Base-by-base conservation (phyloP, 306 rosid genomes). In the Spatholobus suberectus region DNA sequence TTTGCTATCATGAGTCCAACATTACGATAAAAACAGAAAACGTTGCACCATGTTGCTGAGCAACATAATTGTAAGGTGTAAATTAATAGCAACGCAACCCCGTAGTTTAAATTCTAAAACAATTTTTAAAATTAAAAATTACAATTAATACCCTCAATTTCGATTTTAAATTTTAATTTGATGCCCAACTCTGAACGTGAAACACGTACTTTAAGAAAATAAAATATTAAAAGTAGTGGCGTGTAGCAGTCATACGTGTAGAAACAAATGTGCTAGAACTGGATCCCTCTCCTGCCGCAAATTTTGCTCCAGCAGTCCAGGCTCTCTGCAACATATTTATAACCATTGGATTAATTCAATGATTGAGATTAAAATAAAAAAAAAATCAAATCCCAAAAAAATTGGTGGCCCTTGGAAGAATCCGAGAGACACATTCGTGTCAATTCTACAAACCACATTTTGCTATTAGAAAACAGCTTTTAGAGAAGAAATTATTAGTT, bases 1-100 rank as follows among this genome's bases (percentile, higher is more conserved):
- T n/a, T n/a, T n/a, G n/a, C n/a, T 57, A 70, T 85, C 65, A 76
- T 70, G 58, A 59, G 44, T 26, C 57, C 40, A 76, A 71, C 66
- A 63, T 70, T 70, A 85, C 37, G 62, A 55, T 61, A 34, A 41
- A 69, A 54, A 47, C 6, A 69, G 52, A n/a, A 55, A 59, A 55
- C 21, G 46, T 63, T 72, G 29, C 12, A 21, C n/a, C 77, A 41
- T 41, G 15, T 76, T 70, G 82, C 71, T 35, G 13, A 70, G 58
- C n/a, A 71, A 9, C 76, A 78, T 71, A 51, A 57, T 41, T 80
- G 78, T 63, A 12, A 26, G 21, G 35, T 76, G 21, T 47, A 43
- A 77, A 55, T n/a, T n/a, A n/a, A n/a, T n/a, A n/a, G n/a, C n/a
- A n/a, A n/a, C n/a, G n/a, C n/a, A n/a, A n/a, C n/a, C n/a, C n/a